These are phyloP conservation scores for Pterula multifida DNA, from an alignment of 1,284 basidiomycete genomes.

Conservation along the genomic window DNA sequence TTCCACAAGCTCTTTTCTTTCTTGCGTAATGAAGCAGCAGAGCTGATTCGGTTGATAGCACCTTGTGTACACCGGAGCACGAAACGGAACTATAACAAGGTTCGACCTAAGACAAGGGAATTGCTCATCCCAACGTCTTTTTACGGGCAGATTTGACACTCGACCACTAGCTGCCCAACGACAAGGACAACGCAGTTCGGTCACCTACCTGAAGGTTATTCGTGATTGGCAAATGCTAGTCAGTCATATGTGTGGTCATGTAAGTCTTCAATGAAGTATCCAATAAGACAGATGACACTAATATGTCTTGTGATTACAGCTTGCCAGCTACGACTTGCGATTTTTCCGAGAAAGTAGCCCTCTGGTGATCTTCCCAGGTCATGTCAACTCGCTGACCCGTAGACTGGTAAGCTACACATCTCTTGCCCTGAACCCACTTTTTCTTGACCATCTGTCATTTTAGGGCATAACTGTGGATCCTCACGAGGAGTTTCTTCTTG, in stretches of 20 bases:
- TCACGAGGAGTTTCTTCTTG: constrained; percentile 55
- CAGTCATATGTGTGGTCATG: constrained; percentile 48
- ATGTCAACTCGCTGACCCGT: constrained; percentile 38
- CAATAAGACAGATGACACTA: constrained; percentile 4
- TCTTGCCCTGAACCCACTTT: constrained; percentile 3
- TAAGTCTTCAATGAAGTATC: constrained; percentile 19
- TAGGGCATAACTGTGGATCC: constrained; percentile 54
- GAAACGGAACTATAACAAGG: constrained; percentile 44
- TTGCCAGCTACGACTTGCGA: constrained; percentile 55
- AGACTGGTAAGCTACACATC: constrained; percentile 31
- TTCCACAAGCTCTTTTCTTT: constrained; percentile 1
- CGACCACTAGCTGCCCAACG: background rate
- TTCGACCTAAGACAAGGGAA: constrained; percentile 44
- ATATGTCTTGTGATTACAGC: constrained; percentile 21
- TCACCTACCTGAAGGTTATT: constrained; percentile 39
- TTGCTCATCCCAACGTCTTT: constrained; percentile 24
- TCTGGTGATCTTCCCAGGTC: constrained; percentile 35
- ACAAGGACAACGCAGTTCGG: constrained; percentile 23
- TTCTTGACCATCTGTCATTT: background rate
- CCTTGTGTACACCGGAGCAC: constrained; percentile 46
- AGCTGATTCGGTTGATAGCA: constrained; percentile 22
- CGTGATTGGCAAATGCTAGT: constrained; percentile 41
- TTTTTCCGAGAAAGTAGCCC: constrained; percentile 33
- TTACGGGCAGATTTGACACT: constrained; percentile 21
- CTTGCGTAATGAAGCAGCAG: constrained; percentile 7